These are phyloP conservation scores for Zopfochytrium polystomum DNA, from an alignment of 371 early-diverging fungal genomes.

Conservation along the genomic window DNA sequence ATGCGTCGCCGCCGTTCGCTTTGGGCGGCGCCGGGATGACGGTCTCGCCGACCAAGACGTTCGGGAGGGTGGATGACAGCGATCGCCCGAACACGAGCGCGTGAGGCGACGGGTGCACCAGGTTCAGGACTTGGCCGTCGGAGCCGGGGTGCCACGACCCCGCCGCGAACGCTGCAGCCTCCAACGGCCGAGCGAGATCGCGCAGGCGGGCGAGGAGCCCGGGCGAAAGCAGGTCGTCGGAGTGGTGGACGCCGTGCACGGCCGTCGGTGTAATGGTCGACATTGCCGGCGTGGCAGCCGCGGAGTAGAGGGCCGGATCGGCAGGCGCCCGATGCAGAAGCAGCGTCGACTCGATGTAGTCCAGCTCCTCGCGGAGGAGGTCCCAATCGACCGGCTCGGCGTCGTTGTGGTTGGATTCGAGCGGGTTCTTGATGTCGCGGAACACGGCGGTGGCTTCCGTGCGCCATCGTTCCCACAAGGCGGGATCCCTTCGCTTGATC, in stretches of 20 bases:
- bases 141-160: conserved; percentile 48
- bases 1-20: conserved; percentile 4
- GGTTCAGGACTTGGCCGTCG: conserved; percentile 54
- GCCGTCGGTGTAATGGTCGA: conserved; percentile 8
- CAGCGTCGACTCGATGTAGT: too few relatives aligned
- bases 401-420: too few relatives aligned
- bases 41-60: conserved; percentile 1
- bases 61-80: background rate
- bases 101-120: conserved; percentile 64
- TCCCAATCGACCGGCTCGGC: too few relatives aligned
- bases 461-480: conserved; percentile 41
- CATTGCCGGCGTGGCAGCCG: too few relatives aligned
- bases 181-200: background rate
- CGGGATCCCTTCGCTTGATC: conserved; percentile 30
- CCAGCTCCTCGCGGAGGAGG: too few relatives aligned
- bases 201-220: background rate
- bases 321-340: too few relatives aligned
- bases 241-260: conserved; percentile 38
- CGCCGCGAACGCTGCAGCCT: background rate
- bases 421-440: background rate
- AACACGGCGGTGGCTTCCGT: conserved; percentile 8
- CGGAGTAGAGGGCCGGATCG: too few relatives aligned
- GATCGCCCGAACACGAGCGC: conserved; percentile 35
- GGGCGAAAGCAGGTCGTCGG: conserved; percentile 16
- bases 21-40: background rate